Percentiles rank a stretch among this genome's conserved stretches.
phyloP scores from a whole-genome alignment of 2,329 filamentous ascomycete species.

The Rhynchosporium secalis region DNA sequence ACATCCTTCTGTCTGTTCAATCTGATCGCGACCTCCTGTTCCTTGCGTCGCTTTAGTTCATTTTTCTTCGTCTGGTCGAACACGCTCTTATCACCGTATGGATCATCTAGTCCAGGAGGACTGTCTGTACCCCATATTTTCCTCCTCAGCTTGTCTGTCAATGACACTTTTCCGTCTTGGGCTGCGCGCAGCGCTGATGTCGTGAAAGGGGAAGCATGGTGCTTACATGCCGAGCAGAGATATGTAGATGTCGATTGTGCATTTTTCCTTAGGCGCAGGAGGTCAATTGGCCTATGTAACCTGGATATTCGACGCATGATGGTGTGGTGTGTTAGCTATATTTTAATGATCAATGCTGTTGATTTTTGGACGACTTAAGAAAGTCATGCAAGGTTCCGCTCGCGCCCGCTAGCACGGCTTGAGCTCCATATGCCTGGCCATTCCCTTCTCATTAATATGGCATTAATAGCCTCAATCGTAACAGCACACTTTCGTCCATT shows the following conservation, averaged over 20 bases:
- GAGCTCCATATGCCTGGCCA: slow-evolving; percentile 13
- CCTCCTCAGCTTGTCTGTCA: slow-evolving; percentile 48
- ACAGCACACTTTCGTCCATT: not conserved
- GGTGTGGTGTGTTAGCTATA: slow-evolving; percentile 12
- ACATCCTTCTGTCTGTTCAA: not conserved
- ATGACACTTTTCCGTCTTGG: slow-evolving; percentile 30
- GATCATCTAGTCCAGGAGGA: slow-evolving; percentile 49
- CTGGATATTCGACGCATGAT: slow-evolving; percentile 39
- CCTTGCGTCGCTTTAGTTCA: slow-evolving; percentile 20
- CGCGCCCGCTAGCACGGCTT: slow-evolving; percentile 22
- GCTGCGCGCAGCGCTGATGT: slow-evolving; percentile 30
- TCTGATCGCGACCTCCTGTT: slow-evolving; percentile 20
- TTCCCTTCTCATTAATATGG: slow-evolving; percentile 2
- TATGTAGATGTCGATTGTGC: slow-evolving; percentile 24
- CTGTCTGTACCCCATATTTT: slow-evolving; percentile 52
- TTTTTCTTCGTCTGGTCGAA: slow-evolving; percentile 31
- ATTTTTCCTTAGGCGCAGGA: slow-evolving; percentile 23
- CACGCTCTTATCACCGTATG: slow-evolving; percentile 45
- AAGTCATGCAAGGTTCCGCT: slow-evolving; percentile 13
- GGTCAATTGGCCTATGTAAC: slow-evolving; percentile 37
- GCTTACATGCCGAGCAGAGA: slow-evolving; percentile 35
- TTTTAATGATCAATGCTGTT: slow-evolving; percentile 2
- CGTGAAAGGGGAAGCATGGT: slow-evolving; percentile 35
- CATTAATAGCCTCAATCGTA: not conserved
- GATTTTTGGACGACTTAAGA: slow-evolving; percentile 32